Percentiles rank a stretch among this genome's conserved stretches.
These are phyloP conservation scores for Phaeomoniella chlamydospora DNA, from an alignment of 2,329 filamentous ascomycete genomes.

Conservation along the genomic window DNA sequence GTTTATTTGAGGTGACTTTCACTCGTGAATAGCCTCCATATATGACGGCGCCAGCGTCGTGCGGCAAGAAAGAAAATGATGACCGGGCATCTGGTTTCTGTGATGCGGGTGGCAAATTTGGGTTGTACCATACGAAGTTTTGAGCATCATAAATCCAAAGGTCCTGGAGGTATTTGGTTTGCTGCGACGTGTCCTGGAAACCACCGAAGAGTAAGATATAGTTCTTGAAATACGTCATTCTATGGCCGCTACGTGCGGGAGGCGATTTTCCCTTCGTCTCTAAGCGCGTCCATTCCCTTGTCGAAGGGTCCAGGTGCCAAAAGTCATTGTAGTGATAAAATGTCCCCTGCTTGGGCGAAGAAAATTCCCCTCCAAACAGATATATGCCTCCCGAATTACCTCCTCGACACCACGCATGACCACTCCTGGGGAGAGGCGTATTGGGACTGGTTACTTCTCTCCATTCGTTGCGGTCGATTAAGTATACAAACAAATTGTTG, in stretches of 20 bases:
- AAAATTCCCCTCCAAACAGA: conserved; percentile 89
- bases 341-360: conserved; percentile 88
- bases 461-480: conserved; percentile 82
- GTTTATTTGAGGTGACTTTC: conserved; percentile 51
- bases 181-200: conserved; percentile 91
- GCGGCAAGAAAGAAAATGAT: conserved; percentile 81
- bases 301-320: conserved; percentile 75
- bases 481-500: conserved; percentile 52
- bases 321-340: conserved; percentile 99
- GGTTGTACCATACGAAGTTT: conserved; percentile 72
- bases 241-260: conserved; percentile 75
- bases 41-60: conserved; percentile 77
- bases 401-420: conserved; percentile 87
- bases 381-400: conserved; percentile 77
- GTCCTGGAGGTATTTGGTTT: conserved; percentile 86
- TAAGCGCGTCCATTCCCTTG: conserved; percentile 79
- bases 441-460: conserved; percentile 81
- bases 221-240: conserved; percentile 95
- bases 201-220: conserved; percentile 93
- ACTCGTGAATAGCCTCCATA: conserved; percentile 91
- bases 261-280: conserved; percentile 68
- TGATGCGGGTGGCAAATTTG: conserved; percentile 59
- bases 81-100: conserved; percentile 83
- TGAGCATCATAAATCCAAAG: conserved; percentile 91
- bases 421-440: conserved; percentile 74